Conservation (phyloP, 78 protist species). For the Bodo saltans region DNA sequence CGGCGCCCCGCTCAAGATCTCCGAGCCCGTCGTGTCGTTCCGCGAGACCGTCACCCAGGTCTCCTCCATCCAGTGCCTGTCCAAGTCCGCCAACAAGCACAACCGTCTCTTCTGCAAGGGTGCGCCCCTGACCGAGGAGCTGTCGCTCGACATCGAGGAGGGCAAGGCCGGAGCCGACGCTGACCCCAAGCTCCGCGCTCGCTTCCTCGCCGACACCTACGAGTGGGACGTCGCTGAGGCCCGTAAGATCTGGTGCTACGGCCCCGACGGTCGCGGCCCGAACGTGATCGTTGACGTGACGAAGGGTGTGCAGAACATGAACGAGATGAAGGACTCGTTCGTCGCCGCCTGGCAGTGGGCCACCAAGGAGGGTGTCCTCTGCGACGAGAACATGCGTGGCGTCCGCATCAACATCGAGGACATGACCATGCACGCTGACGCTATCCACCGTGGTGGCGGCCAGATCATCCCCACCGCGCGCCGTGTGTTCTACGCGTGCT, state of each 20-base stretch:
- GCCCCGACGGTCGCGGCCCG: constrained; percentile 93
- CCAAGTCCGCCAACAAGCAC: constrained; percentile 99
- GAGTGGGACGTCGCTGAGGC: constrained; percentile 82
- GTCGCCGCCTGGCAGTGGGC: constrained; percentile 95
- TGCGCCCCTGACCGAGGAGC: constrained; percentile 82
- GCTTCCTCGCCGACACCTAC: constrained; percentile 70
- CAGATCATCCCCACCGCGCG: constrained; percentile 88
- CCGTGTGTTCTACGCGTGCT: constrained; percentile 77
- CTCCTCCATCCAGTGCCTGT: constrained; percentile 60
- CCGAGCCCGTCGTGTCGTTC: constrained; percentile 98
- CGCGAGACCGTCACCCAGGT: constrained; percentile 85
- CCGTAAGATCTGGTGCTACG: constrained; percentile 94
- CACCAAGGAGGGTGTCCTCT: constrained; percentile 88
- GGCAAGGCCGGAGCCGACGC: constrained; percentile 43
- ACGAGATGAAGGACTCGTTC: constrained; percentile 93
- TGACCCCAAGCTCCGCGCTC: constrained; percentile 79
- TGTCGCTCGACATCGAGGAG: constrained; percentile 80
- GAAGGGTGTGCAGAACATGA: constrained; percentile 85
- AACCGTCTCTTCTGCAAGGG: constrained; percentile 94
- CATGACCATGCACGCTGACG: constrained; percentile 95
- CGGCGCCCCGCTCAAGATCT: constrained; percentile 75
- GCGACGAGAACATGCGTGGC: constrained; percentile 97
- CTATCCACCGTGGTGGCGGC: constrained; percentile 97
- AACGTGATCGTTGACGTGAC: constrained; percentile 88
- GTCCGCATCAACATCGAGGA: constrained; percentile 83